Base-by-base conservation (phyloP, 768 basidiomycete genomes). In the Tulasnella sp. region DNA sequence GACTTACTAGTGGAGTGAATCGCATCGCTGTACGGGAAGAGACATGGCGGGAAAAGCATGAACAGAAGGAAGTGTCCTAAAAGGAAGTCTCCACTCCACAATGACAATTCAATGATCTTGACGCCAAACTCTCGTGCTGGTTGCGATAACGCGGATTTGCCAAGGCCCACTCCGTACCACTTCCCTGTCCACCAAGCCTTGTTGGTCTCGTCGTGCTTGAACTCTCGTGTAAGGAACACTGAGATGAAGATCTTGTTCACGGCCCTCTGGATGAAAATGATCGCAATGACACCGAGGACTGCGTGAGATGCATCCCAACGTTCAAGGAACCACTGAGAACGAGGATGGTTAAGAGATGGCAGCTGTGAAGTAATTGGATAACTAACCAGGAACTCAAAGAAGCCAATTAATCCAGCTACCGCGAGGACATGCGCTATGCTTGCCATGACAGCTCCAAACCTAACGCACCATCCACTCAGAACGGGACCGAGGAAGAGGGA, bases 151-250 rank as follows among this genome's bases (percentile, higher is more conserved):
- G 86, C 92, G 70, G 91, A 85, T 3, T 81, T 68, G 44, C 95
- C 94, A 24, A 99, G 79, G 3, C 92, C 92, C 52, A 93, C 85
- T 44, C 94, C 94, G 70, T 93, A 95, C 96, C 96, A 97, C 69
- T 84, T 78, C 49, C 93, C 94, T 30, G 94, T 95, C 96, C 96
- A 99, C 95, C 95, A 99, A 5, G 94, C 94, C 26, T 91, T 80
- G 74, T 98, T 98, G 34, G 91, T 94, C 73, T 98, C 94, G 70
- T 99, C 96, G 70, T 98, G 93, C 75, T 99, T 99, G 80, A 96
- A 96, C 73, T 99, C 96, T 64, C 96, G 86, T 42, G 93, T 87
- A 38, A 98, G 76, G 81, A 94, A 92, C 62, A 95, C 86, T 0
- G 94, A 78, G 68, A 99, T 98, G 58, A 96, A 75, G 61, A 92